Conservation (phyloP, 164 flowering plant species). For the Taxillus chinensis region DNA sequence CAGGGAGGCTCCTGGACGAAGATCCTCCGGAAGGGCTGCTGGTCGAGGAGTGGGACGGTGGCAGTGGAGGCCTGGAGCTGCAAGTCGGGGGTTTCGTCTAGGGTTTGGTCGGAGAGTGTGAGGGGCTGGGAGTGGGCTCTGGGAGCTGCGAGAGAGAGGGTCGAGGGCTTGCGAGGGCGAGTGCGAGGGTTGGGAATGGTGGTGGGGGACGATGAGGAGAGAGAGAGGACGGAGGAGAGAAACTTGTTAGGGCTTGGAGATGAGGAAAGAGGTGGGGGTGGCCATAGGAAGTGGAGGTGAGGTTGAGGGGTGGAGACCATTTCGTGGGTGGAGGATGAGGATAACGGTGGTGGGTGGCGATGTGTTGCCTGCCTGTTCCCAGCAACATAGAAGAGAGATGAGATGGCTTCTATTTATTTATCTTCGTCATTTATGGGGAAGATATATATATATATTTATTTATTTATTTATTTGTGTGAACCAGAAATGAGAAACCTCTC, state of each 20-base stretch:
- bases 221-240: constrained; percentile 7
- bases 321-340: constrained; percentile 27
- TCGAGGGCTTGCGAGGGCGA: constrained; percentile 13
- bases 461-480: too few relatives aligned
- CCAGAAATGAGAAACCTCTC: too few relatives aligned
- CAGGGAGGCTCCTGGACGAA: constrained; percentile 70
- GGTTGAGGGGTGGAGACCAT: constrained; percentile 26
- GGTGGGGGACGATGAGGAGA: constrained; percentile 14
- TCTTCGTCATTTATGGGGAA: too few relatives aligned
- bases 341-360: too few relatives aligned
- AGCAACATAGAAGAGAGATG: too few relatives aligned
- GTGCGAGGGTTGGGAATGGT: constrained; percentile 21
- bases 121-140: constrained; percentile 21
- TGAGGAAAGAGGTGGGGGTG: background rate
- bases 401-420: too few relatives aligned
- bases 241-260: constrained; percentile 11
- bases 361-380: too few relatives aligned
- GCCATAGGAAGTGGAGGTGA: constrained; percentile 24
- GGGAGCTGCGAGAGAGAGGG: constrained; percentile 5
- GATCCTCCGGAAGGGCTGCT: constrained; percentile 17
- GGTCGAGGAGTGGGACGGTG: constrained; percentile 16
- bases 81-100: constrained; percentile 17
- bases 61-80: constrained; percentile 9
- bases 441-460: too few relatives aligned
- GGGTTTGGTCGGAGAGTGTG: constrained; percentile 26